A percentile compares a stretch with the other conserved stretches of the same genome.
Evolutionary conservation across 1,284 basidiomycete genomes (phyloP).

Genomic region (Trichosporon faecale): DNA sequence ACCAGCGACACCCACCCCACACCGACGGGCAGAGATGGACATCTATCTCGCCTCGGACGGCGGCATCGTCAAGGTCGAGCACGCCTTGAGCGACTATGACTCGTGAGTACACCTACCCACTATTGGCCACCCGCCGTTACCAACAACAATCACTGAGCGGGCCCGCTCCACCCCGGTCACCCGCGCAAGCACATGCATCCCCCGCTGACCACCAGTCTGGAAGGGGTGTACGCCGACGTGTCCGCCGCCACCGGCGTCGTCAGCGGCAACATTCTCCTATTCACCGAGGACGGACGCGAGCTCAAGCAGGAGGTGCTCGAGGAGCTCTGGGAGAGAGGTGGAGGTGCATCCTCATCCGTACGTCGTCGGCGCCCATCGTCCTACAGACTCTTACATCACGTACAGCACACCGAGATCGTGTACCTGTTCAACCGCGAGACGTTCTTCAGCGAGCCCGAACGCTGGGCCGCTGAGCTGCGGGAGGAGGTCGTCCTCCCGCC

Average conservation of each 20-base stretch:
- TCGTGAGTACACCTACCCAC: slow-evolving; percentile 30
- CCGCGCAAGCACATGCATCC: not conserved
- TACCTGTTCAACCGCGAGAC: slow-evolving; percentile 48
- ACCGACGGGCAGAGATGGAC: slow-evolving; percentile 32
- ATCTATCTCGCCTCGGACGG: slow-evolving; percentile 45
- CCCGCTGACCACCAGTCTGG: slow-evolving; percentile 32
- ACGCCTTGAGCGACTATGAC: slow-evolving; percentile 36
- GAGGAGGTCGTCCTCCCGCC: slow-evolving; percentile 44
- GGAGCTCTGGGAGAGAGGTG: slow-evolving; percentile 40
- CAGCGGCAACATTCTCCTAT: slow-evolving; percentile 42
- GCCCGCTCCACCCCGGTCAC: not conserved
- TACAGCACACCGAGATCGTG: slow-evolving; percentile 20
- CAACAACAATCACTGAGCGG: not conserved
- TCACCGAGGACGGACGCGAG: slow-evolving; percentile 46
- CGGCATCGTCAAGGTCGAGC: slow-evolving; percentile 33
- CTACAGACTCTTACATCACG: slow-evolving; percentile 4
- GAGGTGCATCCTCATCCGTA: slow-evolving; percentile 23
- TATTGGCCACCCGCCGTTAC: slow-evolving; percentile 6
- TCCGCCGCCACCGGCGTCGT: slow-evolving; percentile 29
- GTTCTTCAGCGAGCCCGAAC: slow-evolving; percentile 45
- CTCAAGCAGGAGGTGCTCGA: slow-evolving; percentile 39
- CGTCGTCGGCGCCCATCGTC: slow-evolving; percentile 14
- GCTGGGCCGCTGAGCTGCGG: slow-evolving; percentile 37
- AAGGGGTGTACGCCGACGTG: slow-evolving; percentile 36
- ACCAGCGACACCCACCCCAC: not conserved